Evolutionary conservation across 805 yeast genomes (phyloP), one percentile per base, ranked within the genome.

Genomic region (Blastobotrys chiropterorum): DNA sequence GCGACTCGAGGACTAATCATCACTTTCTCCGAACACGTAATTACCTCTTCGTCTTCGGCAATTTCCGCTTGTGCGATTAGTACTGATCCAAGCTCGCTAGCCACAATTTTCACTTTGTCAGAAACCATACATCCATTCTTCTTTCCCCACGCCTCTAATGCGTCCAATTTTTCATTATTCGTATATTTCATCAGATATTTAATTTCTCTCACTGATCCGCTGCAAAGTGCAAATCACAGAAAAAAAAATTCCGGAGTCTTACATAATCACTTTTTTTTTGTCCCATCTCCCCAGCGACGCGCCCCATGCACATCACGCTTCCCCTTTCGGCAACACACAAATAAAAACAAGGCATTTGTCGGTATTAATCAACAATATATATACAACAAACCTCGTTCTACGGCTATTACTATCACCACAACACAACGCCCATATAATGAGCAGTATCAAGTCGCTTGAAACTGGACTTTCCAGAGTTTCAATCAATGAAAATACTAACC

Each of bases 401-500:
- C 30, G 15, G n/a, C n/a, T 21, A 6, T 8, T 20, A 13, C 44
- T 16, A 43, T 22, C 48, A 13, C 16, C 50, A 34, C 51, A 44
- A 31, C 13, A 14, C 20, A 22, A n/a, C 16, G 40, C 48, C 22
- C 30, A 30, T 5, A 46, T 7, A 39, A 39, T 2, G 15, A 56
- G 51, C 56, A 39, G 57, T 2, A 49, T 59, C 45, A 54, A 58
- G 19, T 48, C 55, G n/a, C 45, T 60, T 42, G 62, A 60, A 49
- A 44, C 54, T 15, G 44, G 52, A 38, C 22, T 60, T 50, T 55
- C 63, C 26, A 52, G 50, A 38, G 55, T 56, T 17, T 57, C 61
- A 8, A 45, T 60, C 16, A 57, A 53, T 38, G 63, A 60, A 43
- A 58, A 58, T 47, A n/a, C 49, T n/a, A 51, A 56, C 34, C 61